Evolutionary conservation across 2,329 filamentous ascomycete genomes (phyloP), one percentile per base, ranked within the genome.

Genomic region (Westerdykella aurantiaca): DNA sequence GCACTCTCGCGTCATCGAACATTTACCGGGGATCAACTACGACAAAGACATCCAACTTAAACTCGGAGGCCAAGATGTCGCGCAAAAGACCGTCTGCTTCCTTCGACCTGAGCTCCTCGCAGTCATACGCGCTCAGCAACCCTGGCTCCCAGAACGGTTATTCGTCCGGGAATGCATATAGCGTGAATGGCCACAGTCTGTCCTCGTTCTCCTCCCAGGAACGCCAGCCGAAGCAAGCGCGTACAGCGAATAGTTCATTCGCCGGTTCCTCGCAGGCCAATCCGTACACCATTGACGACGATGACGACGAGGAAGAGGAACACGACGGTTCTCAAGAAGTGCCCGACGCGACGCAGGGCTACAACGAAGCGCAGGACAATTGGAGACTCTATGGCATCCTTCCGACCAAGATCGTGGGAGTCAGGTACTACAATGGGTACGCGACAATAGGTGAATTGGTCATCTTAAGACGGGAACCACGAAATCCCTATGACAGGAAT

Each of bases 321-420:
- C 56, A 65, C 7, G 55, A 55, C 44, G 61, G 52, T 21, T 58
- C 52, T 4, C 54, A 60, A 21, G 56, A 71, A 43, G 52, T 51
- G 12, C 48, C 48, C 9, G 60, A 58, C 37, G 47, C 52, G 2
- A 53, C 51, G 7, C 60, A 66, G 38, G 52, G 45, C 23, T 55
- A 57, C 34, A 55, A 49, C 33, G 55, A 59, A 25, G 49, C 55
- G 17, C 44, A 54, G 18, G 54, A 55, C 44, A 50, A 39, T 38
- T 66, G 54, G 37, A 45, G 46, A 4, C 25, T 62, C 17, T 66
- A 62, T 39, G 71, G 68, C 3, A 55, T 56, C 31, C 45, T 78
- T 14, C 56, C 72, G 14, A 72, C 71, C 14, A 81, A 81, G 43
- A 79, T 83, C 39, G 80, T 83, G 2, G 81, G 80, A 2, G 67